Base-by-base conservation (phyloP, 176 grass and related monocot genomes). In the Rhynchospora breviuscula region DNA sequence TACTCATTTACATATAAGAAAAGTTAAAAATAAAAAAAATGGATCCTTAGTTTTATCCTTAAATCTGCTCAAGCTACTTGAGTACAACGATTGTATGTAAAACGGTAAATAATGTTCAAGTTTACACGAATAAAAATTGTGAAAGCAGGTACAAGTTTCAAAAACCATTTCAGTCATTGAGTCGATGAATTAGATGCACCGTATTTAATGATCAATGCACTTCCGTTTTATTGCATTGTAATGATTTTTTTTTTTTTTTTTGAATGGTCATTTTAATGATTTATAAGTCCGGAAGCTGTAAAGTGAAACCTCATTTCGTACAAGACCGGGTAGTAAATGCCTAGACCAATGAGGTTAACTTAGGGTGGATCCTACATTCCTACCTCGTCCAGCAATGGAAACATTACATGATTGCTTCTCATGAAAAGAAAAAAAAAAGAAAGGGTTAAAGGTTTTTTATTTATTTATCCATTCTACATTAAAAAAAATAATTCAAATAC, bases 181-280 rank as follows among this genome's bases (percentile, higher is more conserved):
- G 9, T 33, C 25, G 25, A 29, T 66, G 25, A 66, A 66, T 14
- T 66, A 26, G 63, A 66, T 12, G 63, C 63, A 31, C 0, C 6
- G 26, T 29, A 73, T 73, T 71, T 67, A 67, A 35, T 67, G 63
- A 73, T 49, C 19, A 47, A 44, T 49, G 10, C 69, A 12, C 44
- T 23, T 49, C 49, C 43, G n/a, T n/a, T n/a, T n/a, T n/a, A n/a
- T n/a, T n/a, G n/a, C n/a, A n/a, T n/a, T n/a, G n/a, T n/a, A n/a
- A n/a, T n/a, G n/a, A n/a, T n/a, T n/a, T n/a, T n/a, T n/a, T n/a
- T n/a, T n/a, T n/a, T n/a, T n/a, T n/a, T n/a, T n/a, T n/a, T n/a
- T n/a, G n/a, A n/a, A n/a, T n/a, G n/a, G n/a, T n/a, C n/a, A n/a
- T 8, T 72, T 8, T 72, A 48, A 72, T 48, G 68, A 72, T 72